phyloP scores from a whole-genome alignment of 1,284 basidiomycete genomes.

The Pseudozyma tsukubaensis region DNA sequence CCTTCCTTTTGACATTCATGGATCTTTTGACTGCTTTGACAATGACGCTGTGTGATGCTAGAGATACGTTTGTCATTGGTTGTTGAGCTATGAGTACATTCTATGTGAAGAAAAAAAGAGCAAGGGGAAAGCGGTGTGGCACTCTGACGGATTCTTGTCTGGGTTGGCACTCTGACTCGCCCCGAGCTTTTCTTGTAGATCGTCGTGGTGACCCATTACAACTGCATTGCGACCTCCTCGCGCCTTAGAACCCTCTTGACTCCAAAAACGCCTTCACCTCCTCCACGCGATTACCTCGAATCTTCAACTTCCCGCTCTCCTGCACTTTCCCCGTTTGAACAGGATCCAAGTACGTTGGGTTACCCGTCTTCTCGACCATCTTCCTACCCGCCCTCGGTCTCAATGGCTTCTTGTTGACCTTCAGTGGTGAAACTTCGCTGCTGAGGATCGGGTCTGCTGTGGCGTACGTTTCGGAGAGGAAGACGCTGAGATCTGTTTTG shows the following conservation, averaged over 20 bases:
- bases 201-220: no score
- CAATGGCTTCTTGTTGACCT: slow-evolving; percentile 27
- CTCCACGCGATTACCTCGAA: slow-evolving; percentile 37
- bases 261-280: slow-evolving; percentile 44
- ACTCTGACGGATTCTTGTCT: no score
- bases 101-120: no score
- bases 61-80: background rate
- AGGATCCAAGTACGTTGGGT: slow-evolving; percentile 28
- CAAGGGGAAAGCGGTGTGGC: no score
- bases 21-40: background rate
- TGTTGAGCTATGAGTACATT: background rate
- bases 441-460: background rate
- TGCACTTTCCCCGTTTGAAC: slow-evolving; percentile 24
- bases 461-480: slow-evolving; percentile 30
- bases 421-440: slow-evolving; percentile 9
- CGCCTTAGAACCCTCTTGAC: slow-evolving; percentile 34
- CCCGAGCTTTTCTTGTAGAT: no score
- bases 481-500: slow-evolving; percentile 26
- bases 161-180: no score
- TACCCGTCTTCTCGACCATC: slow-evolving; percentile 7
- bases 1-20: background rate
- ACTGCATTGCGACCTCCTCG: no score
- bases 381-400: slow-evolving; percentile 18
- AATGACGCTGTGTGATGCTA: background rate
- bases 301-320: slow-evolving; percentile 36